These are phyloP conservation scores for Xylaria sp. DNA, from an alignment of 2,329 filamentous ascomycete species.

Conservation along the genomic window DNA sequence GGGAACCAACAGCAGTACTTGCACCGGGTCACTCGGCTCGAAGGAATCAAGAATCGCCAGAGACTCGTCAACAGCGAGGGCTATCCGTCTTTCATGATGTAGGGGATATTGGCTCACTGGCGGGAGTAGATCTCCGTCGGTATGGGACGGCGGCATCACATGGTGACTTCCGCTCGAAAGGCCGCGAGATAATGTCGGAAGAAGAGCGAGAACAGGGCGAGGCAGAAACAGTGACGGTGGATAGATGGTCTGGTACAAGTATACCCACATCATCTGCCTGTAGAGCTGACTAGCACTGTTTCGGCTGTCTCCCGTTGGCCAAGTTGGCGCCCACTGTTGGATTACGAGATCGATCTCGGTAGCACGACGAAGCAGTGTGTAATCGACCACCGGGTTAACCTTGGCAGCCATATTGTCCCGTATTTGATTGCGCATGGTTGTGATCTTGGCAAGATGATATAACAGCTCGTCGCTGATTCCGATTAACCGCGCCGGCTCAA, in stretches of 20 bases:
- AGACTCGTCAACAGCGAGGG: constrained; percentile 68
- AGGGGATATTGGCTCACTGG: constrained; percentile 58
- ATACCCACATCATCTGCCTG: constrained; percentile 74
- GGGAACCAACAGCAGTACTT: constrained; percentile 70
- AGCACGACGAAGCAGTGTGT: constrained; percentile 76
- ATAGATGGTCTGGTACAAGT: constrained; percentile 70
- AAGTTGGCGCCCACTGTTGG: constrained; percentile 76
- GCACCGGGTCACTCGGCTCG: constrained; percentile 66
- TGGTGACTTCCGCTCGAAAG: constrained; percentile 28
- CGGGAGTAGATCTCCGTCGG: constrained; percentile 56
- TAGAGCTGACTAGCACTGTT: constrained; percentile 68
- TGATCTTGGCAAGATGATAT: constrained; percentile 80
- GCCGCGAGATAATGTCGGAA: constrained; percentile 29
- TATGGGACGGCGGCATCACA: constrained; percentile 26
- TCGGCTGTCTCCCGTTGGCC: constrained; percentile 67
- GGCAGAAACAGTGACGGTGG: constrained; percentile 59
- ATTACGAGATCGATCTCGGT: constrained; percentile 81
- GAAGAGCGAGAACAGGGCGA: constrained; percentile 37
- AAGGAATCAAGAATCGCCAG: constrained; percentile 66
- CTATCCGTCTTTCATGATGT: constrained; percentile 60
- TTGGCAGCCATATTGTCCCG: constrained; percentile 72
- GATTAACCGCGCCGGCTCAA: constrained; percentile 70
- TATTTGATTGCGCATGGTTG: constrained; percentile 78
- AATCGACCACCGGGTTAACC: constrained; percentile 77
- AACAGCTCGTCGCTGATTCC: constrained; percentile 87